Conservation (phyloP, 1,284 basidiomycete genomes). For the Clitocybe nebularis region DNA sequence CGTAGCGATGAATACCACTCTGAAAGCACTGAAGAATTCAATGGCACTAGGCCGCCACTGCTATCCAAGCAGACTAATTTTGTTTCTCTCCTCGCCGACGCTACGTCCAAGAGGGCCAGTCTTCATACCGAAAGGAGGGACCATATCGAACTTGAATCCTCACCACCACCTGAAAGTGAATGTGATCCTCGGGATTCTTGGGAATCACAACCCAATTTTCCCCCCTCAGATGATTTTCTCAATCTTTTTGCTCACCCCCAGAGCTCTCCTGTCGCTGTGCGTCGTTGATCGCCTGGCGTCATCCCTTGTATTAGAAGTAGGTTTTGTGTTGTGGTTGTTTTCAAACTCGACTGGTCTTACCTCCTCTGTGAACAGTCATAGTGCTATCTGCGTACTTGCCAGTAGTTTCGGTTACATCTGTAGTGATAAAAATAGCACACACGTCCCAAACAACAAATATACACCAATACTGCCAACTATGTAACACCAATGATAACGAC, state of each 20-base stretch:
- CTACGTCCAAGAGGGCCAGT: conserved; percentile 35
- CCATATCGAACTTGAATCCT: neutral
- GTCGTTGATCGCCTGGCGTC: neutral
- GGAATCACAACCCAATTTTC: conserved; percentile 5
- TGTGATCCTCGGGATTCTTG: neutral
- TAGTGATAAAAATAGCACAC: neutral
- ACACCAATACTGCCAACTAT: neutral
- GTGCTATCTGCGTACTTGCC: too few species aligned
- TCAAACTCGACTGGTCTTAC: too few species aligned
- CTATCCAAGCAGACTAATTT: conserved; percentile 25
- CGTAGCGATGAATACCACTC: too few species aligned
- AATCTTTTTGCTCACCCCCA: conserved; percentile 43
- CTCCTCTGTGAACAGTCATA: too few species aligned
- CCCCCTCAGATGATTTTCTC: conserved; percentile 46
- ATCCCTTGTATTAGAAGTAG: too few species aligned
- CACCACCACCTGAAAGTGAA: too few species aligned
- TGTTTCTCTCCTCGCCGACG: conserved; percentile 42
- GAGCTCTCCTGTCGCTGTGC: conserved; percentile 24
- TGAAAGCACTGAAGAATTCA: too few species aligned
- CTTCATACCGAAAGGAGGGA: conserved; percentile 25
- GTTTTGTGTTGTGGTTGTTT: too few species aligned
- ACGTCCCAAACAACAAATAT: neutral
- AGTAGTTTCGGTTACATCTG: too few species aligned
- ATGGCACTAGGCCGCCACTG: too few species aligned
- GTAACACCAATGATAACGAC: too few species aligned